phyloP scores from a whole-genome alignment of 345 rosid genomes.

The Brassica incana region DNA sequence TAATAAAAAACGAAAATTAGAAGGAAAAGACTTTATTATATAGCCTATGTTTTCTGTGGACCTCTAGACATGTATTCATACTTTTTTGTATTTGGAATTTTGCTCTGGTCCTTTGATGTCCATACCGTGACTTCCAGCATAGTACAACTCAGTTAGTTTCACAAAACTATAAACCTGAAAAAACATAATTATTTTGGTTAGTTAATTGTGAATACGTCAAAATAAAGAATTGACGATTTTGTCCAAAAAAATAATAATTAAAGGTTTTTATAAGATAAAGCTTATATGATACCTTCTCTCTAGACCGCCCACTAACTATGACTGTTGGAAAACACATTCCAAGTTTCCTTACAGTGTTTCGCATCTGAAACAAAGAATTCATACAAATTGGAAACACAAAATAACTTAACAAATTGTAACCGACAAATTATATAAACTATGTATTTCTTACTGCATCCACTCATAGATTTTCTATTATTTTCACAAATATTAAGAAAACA shows the following conservation, averaged over 20 bases:
- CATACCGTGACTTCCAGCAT: slow-evolving; percentile 99
- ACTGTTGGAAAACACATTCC: slow-evolving; percentile 81
- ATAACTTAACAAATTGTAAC: not conserved
- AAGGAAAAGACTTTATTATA: not conserved
- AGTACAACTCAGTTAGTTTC: slow-evolving; percentile 68
- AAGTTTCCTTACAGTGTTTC: slow-evolving; percentile 68
- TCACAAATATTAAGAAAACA: not conserved
- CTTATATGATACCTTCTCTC: slow-evolving; percentile 64
- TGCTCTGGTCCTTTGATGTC: slow-evolving; percentile 92
- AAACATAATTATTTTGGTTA: not conserved
- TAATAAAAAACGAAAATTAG: not conserved
- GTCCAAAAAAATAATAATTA: not conserved
- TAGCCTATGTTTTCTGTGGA: not conserved
- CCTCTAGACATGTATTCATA: slow-evolving; percentile 34
- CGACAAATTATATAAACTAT: not conserved
- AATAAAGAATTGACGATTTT: too few species aligned
- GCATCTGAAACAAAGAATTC: slow-evolving; percentile 52
- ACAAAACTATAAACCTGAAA: slow-evolving; percentile 56
- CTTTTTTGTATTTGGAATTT: slow-evolving; percentile 32
- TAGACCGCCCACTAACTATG: slow-evolving; percentile 90
- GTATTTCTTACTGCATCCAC: not conserved
- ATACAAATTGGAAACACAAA: not conserved
- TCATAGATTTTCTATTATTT: not conserved
- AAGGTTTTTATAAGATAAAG: not conserved
- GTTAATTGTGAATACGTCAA: not conserved